These are phyloP conservation scores for Globomyces pollinis-pini DNA, from an alignment of 192 early-diverging fungal genomes.

Conservation along the genomic window DNA sequence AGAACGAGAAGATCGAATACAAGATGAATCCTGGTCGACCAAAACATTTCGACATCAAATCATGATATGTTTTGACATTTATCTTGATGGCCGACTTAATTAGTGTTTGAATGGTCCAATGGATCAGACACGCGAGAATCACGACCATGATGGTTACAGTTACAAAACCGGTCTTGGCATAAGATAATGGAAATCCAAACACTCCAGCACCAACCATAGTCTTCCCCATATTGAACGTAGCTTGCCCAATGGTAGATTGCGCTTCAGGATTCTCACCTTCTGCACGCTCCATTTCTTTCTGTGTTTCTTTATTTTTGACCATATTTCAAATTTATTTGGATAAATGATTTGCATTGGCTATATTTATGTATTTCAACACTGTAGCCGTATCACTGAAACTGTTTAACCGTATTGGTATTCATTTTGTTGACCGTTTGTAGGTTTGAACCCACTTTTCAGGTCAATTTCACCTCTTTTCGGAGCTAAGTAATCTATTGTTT, in stretches of 20 bases:
- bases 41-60: neutral
- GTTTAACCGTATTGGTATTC: too few relatives aligned
- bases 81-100: neutral
- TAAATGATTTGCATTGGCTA: too few relatives aligned
- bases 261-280: neutral
- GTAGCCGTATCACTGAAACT: too few relatives aligned
- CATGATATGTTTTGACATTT: neutral
- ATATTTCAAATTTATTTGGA: too few relatives aligned
- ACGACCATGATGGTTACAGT: slow-evolving; percentile 47
- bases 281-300: too few relatives aligned
- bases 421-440: too few relatives aligned
- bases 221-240: slow-evolving; percentile 78
- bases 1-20: neutral
- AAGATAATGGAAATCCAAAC: slow-evolving; percentile 73
- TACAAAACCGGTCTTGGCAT: slow-evolving; percentile 68
- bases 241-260: slow-evolving; percentile 17
- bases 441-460: too few relatives aligned
- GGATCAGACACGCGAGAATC: slow-evolving; percentile 48
- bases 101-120: slow-evolving; percentile 26
- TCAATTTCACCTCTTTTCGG: too few relatives aligned
- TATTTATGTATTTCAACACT: too few relatives aligned
- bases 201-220: slow-evolving; percentile 87
- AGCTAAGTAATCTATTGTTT: too few relatives aligned
- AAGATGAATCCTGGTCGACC: neutral
- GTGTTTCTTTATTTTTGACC: too few relatives aligned